Evolutionary conservation across 192 early-diverging fungal species (phyloP), one percentile per base, ranked within the genome.

Genomic region (Borealophlyctis nickersoniae): DNA sequence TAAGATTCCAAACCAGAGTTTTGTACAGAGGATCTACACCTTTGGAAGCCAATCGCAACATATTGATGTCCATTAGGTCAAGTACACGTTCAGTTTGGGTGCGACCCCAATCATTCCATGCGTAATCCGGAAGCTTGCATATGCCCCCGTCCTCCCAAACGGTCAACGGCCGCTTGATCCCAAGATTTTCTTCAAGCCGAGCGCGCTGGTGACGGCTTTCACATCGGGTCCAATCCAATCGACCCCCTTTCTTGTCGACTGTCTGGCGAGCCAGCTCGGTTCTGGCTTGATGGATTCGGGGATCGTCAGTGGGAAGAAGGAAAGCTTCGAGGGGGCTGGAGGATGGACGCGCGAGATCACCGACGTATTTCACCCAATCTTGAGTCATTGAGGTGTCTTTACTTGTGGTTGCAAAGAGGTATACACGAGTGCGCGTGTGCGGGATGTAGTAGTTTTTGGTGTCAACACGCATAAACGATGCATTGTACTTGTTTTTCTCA

Each of bases 391-490:
- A 24, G 13, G 34, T 60, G 4, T 35, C 13, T 26, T 60, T 58
- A 7, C 52, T 52, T 1, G 58, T 53, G 9, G 54, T 49, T 13
- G 77, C 77, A 33, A 79, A 57, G 2, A 79, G 69, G 55, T 79
- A 79, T 19, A 71, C 77, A 4, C 77, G 71, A 13, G 63, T 67
- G 22, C 77, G 62, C 14, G 77, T 79, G 55, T 76, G 74, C n/a
- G 77, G 77, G 36, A 79, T 79, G 55, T 76, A 79, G 49, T 68
- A 79, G 16, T 69, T 36, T 55, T 79, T 79, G 4, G 77, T 79
- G 58, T 79, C 77, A 4, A 76, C 34, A 0, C 69, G 50, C 24
- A 52, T 55, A 36, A 56, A 53, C 5, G 34, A 24, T 2, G 65
- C 77, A 22, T 52, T 29, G 33, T 73, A 77, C 14, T 65, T 67